Conservation (phyloP, 75 land plant genomes). For the Adiantum capillusveneris region DNA sequence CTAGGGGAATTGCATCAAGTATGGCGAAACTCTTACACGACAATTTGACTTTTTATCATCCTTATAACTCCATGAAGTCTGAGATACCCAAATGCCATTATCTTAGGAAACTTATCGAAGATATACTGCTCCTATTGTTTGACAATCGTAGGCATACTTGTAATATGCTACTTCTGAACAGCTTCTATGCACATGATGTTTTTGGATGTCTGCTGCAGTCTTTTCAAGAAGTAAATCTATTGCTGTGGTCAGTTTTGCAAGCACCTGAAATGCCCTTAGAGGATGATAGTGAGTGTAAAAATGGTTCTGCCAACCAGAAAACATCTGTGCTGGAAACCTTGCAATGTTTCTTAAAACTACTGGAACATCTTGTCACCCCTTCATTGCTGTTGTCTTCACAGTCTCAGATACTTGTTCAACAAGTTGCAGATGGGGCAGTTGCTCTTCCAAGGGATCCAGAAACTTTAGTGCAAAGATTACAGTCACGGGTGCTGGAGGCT, state of each 20-base stretch:
- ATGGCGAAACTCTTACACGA: constrained; percentile 30
- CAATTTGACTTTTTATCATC: constrained; percentile 26
- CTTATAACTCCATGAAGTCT: constrained; percentile 11
- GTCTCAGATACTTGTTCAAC: constrained; percentile 77
- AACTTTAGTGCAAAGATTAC: constrained; percentile 68
- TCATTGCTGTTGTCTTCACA: constrained; percentile 58
- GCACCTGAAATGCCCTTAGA: constrained; percentile 69
- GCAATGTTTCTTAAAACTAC: constrained; percentile 62
- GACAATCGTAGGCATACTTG: constrained; percentile 34
- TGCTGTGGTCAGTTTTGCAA: constrained; percentile 65
- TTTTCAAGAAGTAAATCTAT: constrained; percentile 83
- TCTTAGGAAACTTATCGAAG: constrained; percentile 35
- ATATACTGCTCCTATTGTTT: constrained; percentile 29
- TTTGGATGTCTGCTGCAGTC: constrained; percentile 13
- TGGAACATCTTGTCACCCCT: constrained; percentile 92
- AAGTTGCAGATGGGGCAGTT: constrained; percentile 40
- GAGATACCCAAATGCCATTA: constrained; percentile 29
- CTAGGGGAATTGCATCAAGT: constrained; percentile 25
- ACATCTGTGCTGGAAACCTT: constrained; percentile 86
- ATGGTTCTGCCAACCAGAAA: constrained; percentile 34
- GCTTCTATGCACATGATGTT: constrained; percentile 14
- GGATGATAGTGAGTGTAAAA: constrained; percentile 48
- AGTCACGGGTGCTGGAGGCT: constrained; percentile 75
- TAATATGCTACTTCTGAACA: constrained; percentile 16
- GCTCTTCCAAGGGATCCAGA: constrained; percentile 80